Percentiles rank a stretch among this genome's conserved stretches.
Evolutionary conservation across 352 stramenopile species (phyloP).

Genomic region (Globisporangium solare): DNA sequence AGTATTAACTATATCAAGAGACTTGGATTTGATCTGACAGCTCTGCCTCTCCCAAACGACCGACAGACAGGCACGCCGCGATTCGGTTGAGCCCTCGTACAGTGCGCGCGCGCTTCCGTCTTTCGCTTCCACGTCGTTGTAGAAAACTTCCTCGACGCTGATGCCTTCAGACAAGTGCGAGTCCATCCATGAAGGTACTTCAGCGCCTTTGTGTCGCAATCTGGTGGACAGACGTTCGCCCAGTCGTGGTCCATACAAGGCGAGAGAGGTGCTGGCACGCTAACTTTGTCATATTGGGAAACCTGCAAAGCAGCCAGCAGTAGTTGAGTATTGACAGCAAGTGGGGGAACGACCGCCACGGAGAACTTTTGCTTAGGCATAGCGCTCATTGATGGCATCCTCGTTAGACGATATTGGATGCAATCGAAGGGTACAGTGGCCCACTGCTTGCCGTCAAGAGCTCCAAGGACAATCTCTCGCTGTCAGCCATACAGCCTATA

Average conservation of each 20-base stretch:
- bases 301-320: too few species aligned
- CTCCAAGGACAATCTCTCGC: neutral
- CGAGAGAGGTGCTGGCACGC: slow-evolving; percentile 12
- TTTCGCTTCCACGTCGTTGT: slow-evolving; percentile 9
- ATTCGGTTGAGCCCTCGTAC: too few species aligned
- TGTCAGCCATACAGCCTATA: too few species aligned
- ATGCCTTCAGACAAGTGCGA: too few species aligned
- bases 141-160: slow-evolving; percentile 64
- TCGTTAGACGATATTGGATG: neutral
- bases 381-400: neutral
- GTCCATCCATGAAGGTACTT: too few species aligned
- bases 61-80: too few species aligned
- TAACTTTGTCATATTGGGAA: neutral
- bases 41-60: too few species aligned
- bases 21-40: too few species aligned
- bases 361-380: neutral
- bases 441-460: neutral
- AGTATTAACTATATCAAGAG: slow-evolving; percentile 10
- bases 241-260: slow-evolving; percentile 54
- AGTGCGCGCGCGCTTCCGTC: neutral
- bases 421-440: neutral
- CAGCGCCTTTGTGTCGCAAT: slow-evolving; percentile 66
- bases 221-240: slow-evolving; percentile 64
- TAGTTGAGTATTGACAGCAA: too few species aligned
- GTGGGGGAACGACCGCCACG: too few species aligned